Evolutionary conservation across 73 alveolate species (phyloP), one percentile per base, ranked within the genome.

Genomic region (Paramecium primaurelia): DNA sequence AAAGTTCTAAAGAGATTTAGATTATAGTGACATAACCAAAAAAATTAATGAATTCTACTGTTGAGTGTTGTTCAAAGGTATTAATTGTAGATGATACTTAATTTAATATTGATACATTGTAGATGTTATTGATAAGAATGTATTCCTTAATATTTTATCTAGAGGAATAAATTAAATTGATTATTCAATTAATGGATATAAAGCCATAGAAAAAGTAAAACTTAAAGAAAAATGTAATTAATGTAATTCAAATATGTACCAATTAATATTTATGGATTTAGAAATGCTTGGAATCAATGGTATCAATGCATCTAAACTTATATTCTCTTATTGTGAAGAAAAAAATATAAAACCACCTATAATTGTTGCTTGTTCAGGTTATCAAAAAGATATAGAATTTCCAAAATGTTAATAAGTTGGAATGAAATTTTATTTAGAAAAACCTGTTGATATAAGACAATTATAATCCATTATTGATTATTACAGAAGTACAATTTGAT

Each of bases 281-380:
- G 86, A 84, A 34, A 84, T 84, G 92, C 88, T 88, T 9, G 34
- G 34, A 16, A 84, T 84, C n/a, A 32, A 38, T 84, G 92, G 92
- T 1, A 25, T 58, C 11, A 58, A 58, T 58, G 73, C 73, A 3
- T 18, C 73, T 10, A 58, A 58, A 10, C 36, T 3, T 9, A 58
- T 58, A 11, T 58, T 58, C 16, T 18, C 28, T 58, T 58, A 58
- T 58, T 58, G 73, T 58, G 73, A 58, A 58, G 73, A 58, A 10
- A 58, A 58, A 0, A 2, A 25, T 1, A 58, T 25, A 11, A 20
- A 58, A 25, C 8, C 36, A 58, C 73, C 73, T 20, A 58, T 58
- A 58, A 58, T 58, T 58, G 73, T 58, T 2, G 73, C 73, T 3
- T 58, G 73, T 58, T 58, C 73, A 20, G 73, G 73, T 58, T 25